A percentile compares a stretch with the other conserved stretches of the same genome.
These are phyloP conservation scores for Boletus eberwhitei DNA, from an alignment of 768 basidiomycete species.

Conservation along the genomic window DNA sequence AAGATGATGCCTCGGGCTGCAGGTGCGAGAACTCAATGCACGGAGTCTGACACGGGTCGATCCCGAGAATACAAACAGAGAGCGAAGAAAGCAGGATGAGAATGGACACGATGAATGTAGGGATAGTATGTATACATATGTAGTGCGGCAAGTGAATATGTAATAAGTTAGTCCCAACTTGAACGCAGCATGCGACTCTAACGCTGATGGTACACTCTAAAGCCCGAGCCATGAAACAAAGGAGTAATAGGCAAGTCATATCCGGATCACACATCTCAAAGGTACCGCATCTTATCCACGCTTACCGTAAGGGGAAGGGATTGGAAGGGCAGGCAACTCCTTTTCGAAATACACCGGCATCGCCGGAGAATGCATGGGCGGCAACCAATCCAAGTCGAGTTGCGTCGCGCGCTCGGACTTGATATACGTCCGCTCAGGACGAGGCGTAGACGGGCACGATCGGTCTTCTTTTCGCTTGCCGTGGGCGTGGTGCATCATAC, in stretches of 20 bases:
- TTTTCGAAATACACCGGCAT: neutral
- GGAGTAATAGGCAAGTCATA: neutral
- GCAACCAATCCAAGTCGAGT: neutral
- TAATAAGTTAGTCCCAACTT: neutral
- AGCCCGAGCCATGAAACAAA: neutral
- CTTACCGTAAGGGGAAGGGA: neutral
- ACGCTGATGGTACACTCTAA: too few relatives aligned
- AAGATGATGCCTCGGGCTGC: neutral
- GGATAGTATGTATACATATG: neutral
- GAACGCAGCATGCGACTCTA: too few relatives aligned
- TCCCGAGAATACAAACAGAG: neutral
- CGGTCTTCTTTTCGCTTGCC: neutral
- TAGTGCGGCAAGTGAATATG: neutral
- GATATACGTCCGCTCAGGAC: neutral
- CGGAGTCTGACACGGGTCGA: neutral
- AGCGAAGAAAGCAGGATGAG: neutral
- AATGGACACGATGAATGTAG: neutral
- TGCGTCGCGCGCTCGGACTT: neutral
- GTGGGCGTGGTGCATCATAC: constrained; percentile 2
- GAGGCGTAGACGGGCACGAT: neutral
- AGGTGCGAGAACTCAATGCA: neutral
- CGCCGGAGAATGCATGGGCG: neutral
- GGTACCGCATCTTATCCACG: neutral
- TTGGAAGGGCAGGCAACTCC: neutral
- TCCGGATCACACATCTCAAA: neutral